Evolutionary conservation across 176 grass and related monocot genomes (phyloP), one percentile per base, ranked within the genome.

Genomic region (Poa annua): DNA sequence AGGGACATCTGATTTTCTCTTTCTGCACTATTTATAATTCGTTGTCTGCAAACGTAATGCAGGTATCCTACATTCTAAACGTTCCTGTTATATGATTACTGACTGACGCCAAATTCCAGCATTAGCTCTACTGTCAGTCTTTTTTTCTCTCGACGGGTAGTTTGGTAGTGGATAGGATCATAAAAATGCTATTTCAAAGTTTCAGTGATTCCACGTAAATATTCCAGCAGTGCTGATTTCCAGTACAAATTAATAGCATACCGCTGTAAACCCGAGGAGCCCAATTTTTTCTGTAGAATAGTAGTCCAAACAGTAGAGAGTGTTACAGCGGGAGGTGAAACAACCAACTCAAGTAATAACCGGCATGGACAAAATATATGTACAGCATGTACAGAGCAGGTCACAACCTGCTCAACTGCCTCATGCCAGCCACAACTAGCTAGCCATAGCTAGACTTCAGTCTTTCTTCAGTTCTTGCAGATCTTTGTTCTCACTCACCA

Each of bases 351-450:
- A 36, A 78, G 83, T 68, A 78, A 86, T 82, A 57, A 49, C 54
- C 70, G 78, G 6, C 12, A 14, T 45, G 88, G 73, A 80, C 59
- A 86, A 86, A 90, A 87, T 87, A 90, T 93, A 89, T 93, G 71
- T 89, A 93, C 91, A 93, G 54, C 85, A 90, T 93, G 49, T 93
- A 90, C 91, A 90, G 14, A 80, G 50, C 78, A 88, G 73, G 52
- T 82, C 74, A 84, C 32, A 82, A 59, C 74, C 79, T 77, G 66
- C 83, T 69, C 73, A 79, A 39, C 57, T 49, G 62, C 78, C 86
- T 76, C 61, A 66, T 62, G 71, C 71, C 63, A 91, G 76, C 35
- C 20, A 70, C 11, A 42, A 66, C 68, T 59, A 25, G 68, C 81
- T 66, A 71, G 47, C 76, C 38, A 71, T 66, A 71, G 47, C 76